Evolutionary conservation across 129 eudicot genomes (phyloP).

Genomic region (Lonicera japonica): DNA sequence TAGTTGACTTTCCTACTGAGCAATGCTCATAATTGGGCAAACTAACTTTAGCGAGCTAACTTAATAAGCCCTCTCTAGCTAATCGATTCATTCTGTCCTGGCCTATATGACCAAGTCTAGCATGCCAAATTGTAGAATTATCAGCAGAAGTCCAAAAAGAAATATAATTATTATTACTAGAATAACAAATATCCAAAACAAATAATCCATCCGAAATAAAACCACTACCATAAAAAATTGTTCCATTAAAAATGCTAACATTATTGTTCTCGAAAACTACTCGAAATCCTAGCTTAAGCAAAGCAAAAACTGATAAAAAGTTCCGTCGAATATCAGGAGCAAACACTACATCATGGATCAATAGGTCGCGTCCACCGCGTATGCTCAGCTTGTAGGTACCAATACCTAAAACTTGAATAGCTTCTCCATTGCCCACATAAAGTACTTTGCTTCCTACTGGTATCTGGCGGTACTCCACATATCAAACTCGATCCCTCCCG

Average conservation of each 20-base stretch:
- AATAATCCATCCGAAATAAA: neutral
- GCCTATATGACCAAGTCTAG: constrained; percentile 4
- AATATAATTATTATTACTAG: neutral
- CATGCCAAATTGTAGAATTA: neutral
- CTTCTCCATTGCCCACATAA: neutral
- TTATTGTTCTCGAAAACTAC: neutral
- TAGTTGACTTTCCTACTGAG: neutral
- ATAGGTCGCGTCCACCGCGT: neutral
- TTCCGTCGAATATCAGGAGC: neutral
- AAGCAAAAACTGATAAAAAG: neutral
- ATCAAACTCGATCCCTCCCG: constrained; percentile 7
- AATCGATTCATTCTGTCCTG: neutral
- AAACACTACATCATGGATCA: constrained; percentile 5
- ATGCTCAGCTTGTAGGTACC: constrained; percentile 1
- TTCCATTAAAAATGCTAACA: neutral
- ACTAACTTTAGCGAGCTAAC: constrained; percentile 6
- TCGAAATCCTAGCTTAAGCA: neutral
- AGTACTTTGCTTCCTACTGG: neutral
- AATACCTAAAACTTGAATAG: neutral
- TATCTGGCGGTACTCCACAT: neutral
- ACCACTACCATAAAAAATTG: neutral
- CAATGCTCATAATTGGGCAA: neutral
- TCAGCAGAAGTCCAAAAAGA: neutral
- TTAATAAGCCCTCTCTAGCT: constrained; percentile 8
- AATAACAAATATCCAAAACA: neutral